A percentile compares a stretch with the other conserved stretches of the same genome.
phyloP scores from a whole-genome alignment of 2,329 filamentous ascomycete species.

The Colletotrichum salicis region DNA sequence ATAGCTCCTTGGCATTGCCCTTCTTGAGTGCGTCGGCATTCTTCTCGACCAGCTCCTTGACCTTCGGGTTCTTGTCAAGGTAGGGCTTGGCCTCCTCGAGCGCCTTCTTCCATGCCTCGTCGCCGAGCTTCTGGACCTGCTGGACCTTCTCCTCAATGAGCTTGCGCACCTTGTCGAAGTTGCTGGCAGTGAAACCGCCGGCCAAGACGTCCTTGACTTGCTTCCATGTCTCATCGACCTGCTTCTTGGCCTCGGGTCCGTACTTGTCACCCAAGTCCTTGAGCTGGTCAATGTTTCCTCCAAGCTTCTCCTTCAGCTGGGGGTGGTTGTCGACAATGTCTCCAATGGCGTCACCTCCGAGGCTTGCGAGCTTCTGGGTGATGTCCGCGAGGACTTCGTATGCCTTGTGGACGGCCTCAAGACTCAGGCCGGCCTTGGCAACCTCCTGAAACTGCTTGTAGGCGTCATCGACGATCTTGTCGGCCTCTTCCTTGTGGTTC shows the following conservation, averaged over 20 bases:
- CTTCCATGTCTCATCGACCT: constrained; percentile 76
- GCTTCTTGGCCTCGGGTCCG: constrained; percentile 81
- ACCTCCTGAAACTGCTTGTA: constrained; percentile 74
- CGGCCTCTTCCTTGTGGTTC: constrained; percentile 76
- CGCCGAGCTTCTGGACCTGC: constrained; percentile 73
- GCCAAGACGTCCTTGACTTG: constrained; percentile 73
- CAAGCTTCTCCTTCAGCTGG: constrained; percentile 76
- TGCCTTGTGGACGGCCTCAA: constrained; percentile 70
- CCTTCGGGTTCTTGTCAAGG: constrained; percentile 79
- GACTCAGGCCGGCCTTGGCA: constrained; percentile 67
- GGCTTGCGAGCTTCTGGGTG: constrained; percentile 65
- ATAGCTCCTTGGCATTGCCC: constrained; percentile 73
- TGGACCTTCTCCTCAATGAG: constrained; percentile 77
- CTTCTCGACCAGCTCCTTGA: constrained; percentile 77
- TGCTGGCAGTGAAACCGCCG: constrained; percentile 66
- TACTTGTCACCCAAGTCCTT: constrained; percentile 76
- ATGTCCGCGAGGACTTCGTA: constrained; percentile 73
- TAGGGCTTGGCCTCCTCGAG: constrained; percentile 77
- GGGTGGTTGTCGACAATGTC: constrained; percentile 81
- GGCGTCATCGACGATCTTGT: constrained; percentile 73
- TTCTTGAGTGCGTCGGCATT: constrained; percentile 75
- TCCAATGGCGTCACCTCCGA: constrained; percentile 70
- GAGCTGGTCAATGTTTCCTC: constrained; percentile 73
- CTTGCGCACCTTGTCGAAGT: constrained; percentile 65
- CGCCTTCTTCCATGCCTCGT: constrained; percentile 78